Conservation (phyloP, 495 filamentous ascomycete genomes). For the Daldinia concentrica region DNA sequence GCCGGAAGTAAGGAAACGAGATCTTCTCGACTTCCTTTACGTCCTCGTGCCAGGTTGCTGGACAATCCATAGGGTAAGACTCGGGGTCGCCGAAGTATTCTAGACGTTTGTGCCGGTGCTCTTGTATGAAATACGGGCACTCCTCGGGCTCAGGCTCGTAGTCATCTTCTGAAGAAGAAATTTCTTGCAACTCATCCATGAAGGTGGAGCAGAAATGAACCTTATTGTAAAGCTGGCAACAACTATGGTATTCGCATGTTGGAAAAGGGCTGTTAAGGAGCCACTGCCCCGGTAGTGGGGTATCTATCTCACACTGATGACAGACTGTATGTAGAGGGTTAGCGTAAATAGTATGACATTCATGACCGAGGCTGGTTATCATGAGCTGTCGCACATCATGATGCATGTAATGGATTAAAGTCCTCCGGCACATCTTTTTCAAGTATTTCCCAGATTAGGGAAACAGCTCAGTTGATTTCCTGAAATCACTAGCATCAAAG, state of each 20-base stretch:
- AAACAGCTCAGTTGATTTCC: too few relatives aligned
- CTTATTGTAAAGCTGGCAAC: conserved; percentile 6
- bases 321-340: conserved; percentile 31
- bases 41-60: conserved; percentile 31
- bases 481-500: not conserved
- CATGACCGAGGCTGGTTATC: conserved; percentile 10
- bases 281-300: not conserved
- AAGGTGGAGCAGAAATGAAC: conserved; percentile 22
- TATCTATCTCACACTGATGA: conserved; percentile 39
- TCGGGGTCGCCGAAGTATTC: conserved; percentile 32
- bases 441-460: not conserved
- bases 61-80: not conserved
- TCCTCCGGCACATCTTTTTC: conserved; percentile 34
- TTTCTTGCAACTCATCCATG: not conserved
- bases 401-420: conserved; percentile 40
- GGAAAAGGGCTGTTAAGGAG: not conserved
- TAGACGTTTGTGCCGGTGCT: conserved; percentile 38
- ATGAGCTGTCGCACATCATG: conserved; percentile 42
- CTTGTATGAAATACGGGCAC: conserved; percentile 22
- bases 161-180: not conserved
- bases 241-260: conserved; percentile 39
- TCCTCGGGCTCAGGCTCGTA: conserved; percentile 13
- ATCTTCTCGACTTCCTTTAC: not conserved
- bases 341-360: conserved; percentile 12
- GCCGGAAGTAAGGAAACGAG: conserved; percentile 9